Conservation (phyloP, 169 alveolate species). For the Plasmodium sp. region DNA sequence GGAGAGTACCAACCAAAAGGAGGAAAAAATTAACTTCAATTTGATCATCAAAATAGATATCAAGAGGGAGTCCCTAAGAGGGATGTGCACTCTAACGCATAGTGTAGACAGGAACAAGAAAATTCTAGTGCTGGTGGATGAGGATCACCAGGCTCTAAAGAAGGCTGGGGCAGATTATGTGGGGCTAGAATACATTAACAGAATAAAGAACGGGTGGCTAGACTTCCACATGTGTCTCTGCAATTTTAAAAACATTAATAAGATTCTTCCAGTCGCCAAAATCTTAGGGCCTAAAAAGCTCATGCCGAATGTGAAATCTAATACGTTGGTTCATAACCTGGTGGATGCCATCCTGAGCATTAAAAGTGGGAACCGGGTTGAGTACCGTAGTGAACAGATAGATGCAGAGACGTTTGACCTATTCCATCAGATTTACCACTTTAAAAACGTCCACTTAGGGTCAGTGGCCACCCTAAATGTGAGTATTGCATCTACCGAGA, state of each 20-base stretch:
- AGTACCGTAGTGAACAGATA: constrained; percentile 79
- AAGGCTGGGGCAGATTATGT: constrained; percentile 83
- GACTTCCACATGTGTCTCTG: constrained; percentile 91
- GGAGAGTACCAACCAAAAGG: neutral
- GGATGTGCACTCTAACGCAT: constrained; percentile 56
- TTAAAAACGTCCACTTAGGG: neutral
- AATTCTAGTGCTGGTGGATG: constrained; percentile 45
- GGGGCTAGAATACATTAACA: constrained; percentile 80
- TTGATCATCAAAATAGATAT: constrained; percentile 53
- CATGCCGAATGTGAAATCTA: constrained; percentile 94
- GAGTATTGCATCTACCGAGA: constrained; percentile 29
- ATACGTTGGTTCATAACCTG: constrained; percentile 80
- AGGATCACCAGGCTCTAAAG: constrained; percentile 19
- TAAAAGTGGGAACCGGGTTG: constrained; percentile 79
- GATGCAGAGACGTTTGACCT: constrained; percentile 30
- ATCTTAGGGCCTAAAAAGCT: constrained; percentile 94
- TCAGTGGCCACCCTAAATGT: constrained; percentile 50
- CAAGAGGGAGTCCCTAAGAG: constrained; percentile 69
- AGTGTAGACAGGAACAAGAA: constrained; percentile 65
- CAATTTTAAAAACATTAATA: constrained; percentile 87
- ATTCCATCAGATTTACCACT: constrained; percentile 22
- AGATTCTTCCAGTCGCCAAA: constrained; percentile 89
- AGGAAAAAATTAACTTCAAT: constrained; percentile 15
- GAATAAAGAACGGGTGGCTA: constrained; percentile 88
- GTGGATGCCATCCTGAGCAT: constrained; percentile 77